phyloP scores from a whole-genome alignment of 768 basidiomycete genomes.

The Leccinum variicolor region DNA sequence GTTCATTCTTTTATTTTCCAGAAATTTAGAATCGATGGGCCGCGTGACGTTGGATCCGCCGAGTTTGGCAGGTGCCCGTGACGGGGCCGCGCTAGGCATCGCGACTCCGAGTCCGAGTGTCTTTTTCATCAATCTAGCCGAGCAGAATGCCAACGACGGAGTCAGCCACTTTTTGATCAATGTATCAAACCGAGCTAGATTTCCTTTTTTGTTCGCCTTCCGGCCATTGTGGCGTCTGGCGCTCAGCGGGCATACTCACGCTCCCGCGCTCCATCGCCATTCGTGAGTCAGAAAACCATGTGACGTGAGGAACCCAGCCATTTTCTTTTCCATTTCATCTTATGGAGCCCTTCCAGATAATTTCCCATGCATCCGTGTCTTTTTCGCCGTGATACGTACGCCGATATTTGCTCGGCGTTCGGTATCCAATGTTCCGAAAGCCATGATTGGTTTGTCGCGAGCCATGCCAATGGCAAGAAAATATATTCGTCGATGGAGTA shows the following conservation, averaged over 20 bases:
- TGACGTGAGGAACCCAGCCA: not conserved
- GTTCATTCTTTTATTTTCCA: not conserved
- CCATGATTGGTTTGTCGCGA: slow-evolving; percentile 17
- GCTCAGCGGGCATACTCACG: not conserved
- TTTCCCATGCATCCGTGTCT: not conserved
- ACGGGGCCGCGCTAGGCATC: not conserved
- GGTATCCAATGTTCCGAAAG: not conserved
- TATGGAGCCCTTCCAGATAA: not conserved
- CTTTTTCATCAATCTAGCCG: not conserved
- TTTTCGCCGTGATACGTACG: not conserved
- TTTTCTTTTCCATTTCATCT: slow-evolving; percentile 2
- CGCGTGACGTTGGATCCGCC: not conserved
- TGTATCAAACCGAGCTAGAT: not conserved
- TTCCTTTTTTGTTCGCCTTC: not conserved
- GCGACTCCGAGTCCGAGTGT: not conserved
- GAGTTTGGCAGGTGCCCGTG: not conserved
- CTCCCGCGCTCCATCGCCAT: not conserved
- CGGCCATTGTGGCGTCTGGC: slow-evolving; percentile 7
- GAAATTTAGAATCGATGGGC: not conserved
- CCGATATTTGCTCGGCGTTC: not conserved
- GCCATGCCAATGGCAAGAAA: slow-evolving; percentile 12
- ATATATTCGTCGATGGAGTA: not conserved
- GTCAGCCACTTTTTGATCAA: not conserved
- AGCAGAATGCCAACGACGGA: not conserved
- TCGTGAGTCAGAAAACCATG: not conserved